Base-by-base conservation (phyloP, 768 basidiomycete species). In the Lactarius deliciosus region DNA sequence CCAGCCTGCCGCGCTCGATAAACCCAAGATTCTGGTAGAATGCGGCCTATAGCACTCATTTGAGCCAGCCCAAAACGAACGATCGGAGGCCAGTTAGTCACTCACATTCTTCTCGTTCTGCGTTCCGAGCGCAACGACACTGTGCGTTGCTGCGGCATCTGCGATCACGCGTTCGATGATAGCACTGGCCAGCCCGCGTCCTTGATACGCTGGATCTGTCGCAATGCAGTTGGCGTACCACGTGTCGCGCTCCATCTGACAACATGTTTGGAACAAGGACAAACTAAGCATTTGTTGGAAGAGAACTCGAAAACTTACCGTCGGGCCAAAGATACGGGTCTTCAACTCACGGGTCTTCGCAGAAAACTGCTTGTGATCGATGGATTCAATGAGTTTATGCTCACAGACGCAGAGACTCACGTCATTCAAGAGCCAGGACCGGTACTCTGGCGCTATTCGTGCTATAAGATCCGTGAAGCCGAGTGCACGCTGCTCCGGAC, bases 1-100 rank as follows among this genome's bases (percentile, higher is more conserved):
- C 62, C 62, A 63, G 32, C 20, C 62, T 8, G 18, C 62, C 62
- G 6, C 32, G 47, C 38, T 63, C 62, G 25, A 55, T 18, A 40
- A 63, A 63, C 32, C 62, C 62, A 30, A 30, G 62, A 22, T 16
- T 38, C 34, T 38, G 62, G 40, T 63, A 63, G 34, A 63, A 63
- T 11, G 53, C 53, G 16, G 62, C 62, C 62, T 63, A 30, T 2
- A 25, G 10, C 15, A 36, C 36, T n/a, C 47, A 2, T 36, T n/a
- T 34, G 22, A 50, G 47, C 34, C 32, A 18, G 15, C 28, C 28
- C 4, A 38, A 22, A 62, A 28, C 9, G 9, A n/a, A 54, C 5
- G 0, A 45, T 22, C 15, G 3, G 50, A 36, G 10, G 50, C 11
- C 13, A 2, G 22, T 25, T 13, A 15, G 3, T 25, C 50, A 53